Percentiles rank a stretch among this genome's conserved stretches.
These are phyloP conservation scores for Leishmania turanica DNA, from an alignment of 208 protist genomes.

Conservation along the genomic window DNA sequence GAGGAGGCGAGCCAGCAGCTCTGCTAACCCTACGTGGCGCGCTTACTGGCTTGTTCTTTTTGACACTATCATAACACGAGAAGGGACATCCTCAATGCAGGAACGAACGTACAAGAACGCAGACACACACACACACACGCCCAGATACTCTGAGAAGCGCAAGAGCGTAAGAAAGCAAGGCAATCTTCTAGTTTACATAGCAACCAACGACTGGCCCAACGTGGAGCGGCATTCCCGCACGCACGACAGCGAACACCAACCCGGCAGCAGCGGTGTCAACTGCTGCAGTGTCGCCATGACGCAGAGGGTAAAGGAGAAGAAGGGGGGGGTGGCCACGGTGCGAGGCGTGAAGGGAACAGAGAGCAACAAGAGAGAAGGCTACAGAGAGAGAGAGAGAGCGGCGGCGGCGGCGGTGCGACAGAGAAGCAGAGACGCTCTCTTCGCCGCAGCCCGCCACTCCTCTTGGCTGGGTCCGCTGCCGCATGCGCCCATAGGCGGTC, in stretches of 20 bases:
- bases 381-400: background rate
- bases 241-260: background rate
- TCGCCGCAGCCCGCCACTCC: background rate
- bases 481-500: background rate
- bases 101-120: background rate
- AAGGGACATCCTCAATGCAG: background rate
- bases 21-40: background rate
- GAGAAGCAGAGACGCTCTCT: background rate
- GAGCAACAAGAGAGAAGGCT: background rate
- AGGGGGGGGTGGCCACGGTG: background rate
- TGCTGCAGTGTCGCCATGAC: background rate
- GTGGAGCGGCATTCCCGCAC: background rate
- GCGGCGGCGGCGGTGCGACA: background rate
- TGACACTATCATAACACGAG: background rate
- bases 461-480: too few species aligned
- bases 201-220: background rate
- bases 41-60: background rate
- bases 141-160: background rate
- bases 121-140: background rate
- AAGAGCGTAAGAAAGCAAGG: background rate
- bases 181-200: constrained; percentile 5
- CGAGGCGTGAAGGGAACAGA: background rate
- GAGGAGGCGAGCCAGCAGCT: background rate
- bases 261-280: background rate
- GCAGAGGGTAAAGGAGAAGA: background rate